Conservation (phyloP, 1,284 basidiomycete genomes). For the Sanghuangporus sanghuang region DNA sequence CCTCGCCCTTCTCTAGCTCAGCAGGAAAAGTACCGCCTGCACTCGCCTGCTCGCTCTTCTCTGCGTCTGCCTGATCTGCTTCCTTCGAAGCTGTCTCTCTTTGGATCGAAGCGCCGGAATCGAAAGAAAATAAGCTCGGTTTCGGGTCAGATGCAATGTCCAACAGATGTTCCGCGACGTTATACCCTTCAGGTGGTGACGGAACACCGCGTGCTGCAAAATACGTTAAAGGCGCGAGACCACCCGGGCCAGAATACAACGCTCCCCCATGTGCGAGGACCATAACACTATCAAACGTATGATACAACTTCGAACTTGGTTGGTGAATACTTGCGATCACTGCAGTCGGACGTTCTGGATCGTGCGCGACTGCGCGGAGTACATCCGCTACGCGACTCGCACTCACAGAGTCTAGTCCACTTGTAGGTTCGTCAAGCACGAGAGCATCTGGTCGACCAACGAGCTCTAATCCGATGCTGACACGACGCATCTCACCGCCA, state of each 20-base stretch:
- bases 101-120: neutral
- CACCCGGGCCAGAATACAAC: conserved; percentile 77
- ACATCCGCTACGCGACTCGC: conserved; percentile 76
- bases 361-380: conserved; percentile 68
- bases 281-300: conserved; percentile 76
- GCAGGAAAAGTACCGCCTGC: neutral
- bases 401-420: conserved; percentile 82
- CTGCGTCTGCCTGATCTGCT: neutral
- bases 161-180: conserved; percentile 84
- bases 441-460: conserved; percentile 78
- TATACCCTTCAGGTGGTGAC: conserved; percentile 68
- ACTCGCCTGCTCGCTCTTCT: neutral
- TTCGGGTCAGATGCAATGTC: conserved; percentile 74
- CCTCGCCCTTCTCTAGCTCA: conserved; percentile 7
- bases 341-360: conserved; percentile 62
- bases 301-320: conserved; percentile 81
- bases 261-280: conserved; percentile 74
- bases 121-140: conserved; percentile 33
- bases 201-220: conserved; percentile 43
- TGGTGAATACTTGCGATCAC: conserved; percentile 88
- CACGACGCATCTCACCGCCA: conserved; percentile 80
- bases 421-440: conserved; percentile 81
- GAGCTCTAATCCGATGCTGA: conserved; percentile 81
- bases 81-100: neutral
- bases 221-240: conserved; percentile 57